These are phyloP conservation scores for Crucibulum laeve DNA, from an alignment of 768 basidiomycete genomes.

Conservation along the genomic window DNA sequence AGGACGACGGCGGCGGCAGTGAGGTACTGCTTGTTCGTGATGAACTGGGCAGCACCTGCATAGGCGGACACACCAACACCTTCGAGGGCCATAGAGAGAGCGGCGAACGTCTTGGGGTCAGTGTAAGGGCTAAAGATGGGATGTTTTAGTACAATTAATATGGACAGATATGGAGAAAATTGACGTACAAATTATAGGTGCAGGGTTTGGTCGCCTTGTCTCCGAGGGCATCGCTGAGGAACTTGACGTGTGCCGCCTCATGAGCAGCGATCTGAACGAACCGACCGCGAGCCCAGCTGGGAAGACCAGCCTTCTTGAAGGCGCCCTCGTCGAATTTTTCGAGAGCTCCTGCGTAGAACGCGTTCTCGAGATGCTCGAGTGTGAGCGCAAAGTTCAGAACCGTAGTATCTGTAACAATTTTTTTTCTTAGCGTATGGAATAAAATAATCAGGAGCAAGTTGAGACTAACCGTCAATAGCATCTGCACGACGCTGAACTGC, in stretches of 20 bases:
- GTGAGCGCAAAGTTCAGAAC: conserved; percentile 45
- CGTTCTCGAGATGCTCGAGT: conserved; percentile 43
- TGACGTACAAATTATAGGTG: conserved; percentile 52
- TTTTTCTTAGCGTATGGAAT: too few relatives aligned
- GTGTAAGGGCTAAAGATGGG: conserved; percentile 42
- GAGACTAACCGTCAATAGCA: too few relatives aligned
- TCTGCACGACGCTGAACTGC: too few relatives aligned
- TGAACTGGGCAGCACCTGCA: conserved; percentile 45
- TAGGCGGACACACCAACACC: conserved; percentile 52
- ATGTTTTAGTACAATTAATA: background rate
- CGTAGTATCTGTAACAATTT: too few relatives aligned
- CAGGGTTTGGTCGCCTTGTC: conserved; percentile 48
- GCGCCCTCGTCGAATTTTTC: conserved; percentile 37
- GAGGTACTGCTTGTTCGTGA: conserved; percentile 41
- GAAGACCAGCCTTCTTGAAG: conserved; percentile 44
- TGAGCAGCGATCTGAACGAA: conserved; percentile 47
- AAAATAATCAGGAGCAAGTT: too few relatives aligned
- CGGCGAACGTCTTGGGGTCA: conserved; percentile 44
- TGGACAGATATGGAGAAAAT: background rate
- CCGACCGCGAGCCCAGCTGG: conserved; percentile 38
- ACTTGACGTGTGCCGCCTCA: conserved; percentile 47
- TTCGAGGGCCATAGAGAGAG: conserved; percentile 49
- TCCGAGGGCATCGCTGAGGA: conserved; percentile 34
- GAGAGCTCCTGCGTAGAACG: conserved; percentile 39
- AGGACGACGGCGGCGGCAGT: conserved; percentile 54